A percentile compares a stretch with the other conserved stretches of the same genome.
phyloP scores from a whole-genome alignment of 2,329 filamentous ascomycete species.

The Fusarium paranaense region DNA sequence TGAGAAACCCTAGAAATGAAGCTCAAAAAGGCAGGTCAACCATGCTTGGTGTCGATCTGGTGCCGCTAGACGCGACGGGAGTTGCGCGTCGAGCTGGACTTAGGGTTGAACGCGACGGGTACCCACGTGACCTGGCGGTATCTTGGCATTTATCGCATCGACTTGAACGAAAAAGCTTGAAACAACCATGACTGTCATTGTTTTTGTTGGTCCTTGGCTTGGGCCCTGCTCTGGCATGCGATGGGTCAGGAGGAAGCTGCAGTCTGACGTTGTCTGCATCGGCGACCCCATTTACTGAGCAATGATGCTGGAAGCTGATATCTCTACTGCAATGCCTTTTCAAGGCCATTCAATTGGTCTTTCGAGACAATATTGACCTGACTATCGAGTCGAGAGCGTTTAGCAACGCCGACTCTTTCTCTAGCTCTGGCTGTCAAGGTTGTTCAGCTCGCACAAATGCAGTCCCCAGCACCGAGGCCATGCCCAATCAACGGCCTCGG shows the following conservation, averaged over 20 bases:
- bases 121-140: slow-evolving; percentile 29
- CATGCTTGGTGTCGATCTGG: slow-evolving; percentile 3
- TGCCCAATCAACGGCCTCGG: not conserved
- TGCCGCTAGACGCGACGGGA: slow-evolving; percentile 7
- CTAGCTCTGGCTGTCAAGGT: not conserved
- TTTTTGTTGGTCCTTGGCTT: not conserved
- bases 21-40: slow-evolving; percentile 7
- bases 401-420: not conserved
- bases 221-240: not conserved
- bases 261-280: not conserved
- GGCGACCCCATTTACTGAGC: not conserved
- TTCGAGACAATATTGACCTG: not conserved
- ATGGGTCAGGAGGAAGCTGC: not conserved
- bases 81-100: slow-evolving; percentile 4
- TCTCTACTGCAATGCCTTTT: not conserved
- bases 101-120: slow-evolving; percentile 21
- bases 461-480: not conserved
- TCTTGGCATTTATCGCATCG: not conserved
- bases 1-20: not conserved
- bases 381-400: not conserved
- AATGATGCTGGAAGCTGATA: not conserved
- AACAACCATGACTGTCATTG: not conserved
- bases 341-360: not conserved
- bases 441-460: not conserved
- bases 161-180: not conserved